phyloP scores from a whole-genome alignment of 2,329 filamentous ascomycete genomes.

The Ceratocystis diversiconidia region DNA sequence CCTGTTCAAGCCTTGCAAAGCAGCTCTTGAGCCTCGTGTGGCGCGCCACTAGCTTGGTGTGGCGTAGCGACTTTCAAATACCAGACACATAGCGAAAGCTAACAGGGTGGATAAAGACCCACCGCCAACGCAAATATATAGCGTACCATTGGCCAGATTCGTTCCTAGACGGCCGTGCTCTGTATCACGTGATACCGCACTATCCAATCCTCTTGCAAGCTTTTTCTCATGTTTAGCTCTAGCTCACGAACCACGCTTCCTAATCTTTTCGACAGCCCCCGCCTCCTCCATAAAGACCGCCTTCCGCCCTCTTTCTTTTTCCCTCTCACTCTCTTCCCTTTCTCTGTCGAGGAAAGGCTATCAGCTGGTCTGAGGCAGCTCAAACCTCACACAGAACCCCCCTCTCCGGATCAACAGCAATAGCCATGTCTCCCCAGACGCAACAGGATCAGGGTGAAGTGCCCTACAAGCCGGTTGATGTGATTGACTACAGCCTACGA shows the following conservation, averaged over 20 bases:
- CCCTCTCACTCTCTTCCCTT: not conserved
- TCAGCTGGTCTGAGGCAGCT: constrained; percentile 16
- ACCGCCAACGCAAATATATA: constrained; percentile 1
- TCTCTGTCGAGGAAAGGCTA: constrained; percentile 14
- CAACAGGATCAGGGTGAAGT: not conserved
- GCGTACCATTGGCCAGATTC: constrained; percentile 10
- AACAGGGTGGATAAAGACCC: not conserved
- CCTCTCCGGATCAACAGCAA: not conserved
- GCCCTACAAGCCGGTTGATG: constrained; percentile 59
- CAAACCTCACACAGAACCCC: not conserved
- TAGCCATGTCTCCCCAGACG: constrained; percentile 14
- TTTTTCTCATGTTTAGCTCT: constrained; percentile 6
- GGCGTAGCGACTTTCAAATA: not conserved
- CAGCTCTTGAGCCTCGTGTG: not conserved
- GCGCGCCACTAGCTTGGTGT: not conserved
- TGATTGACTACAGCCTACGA: constrained; percentile 51
- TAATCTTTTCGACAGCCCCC: constrained; percentile 2
- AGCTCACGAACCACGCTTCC: constrained; percentile 10
- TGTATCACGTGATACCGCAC: constrained; percentile 9
- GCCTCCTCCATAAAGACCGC: constrained; percentile 8
- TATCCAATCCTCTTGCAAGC: constrained; percentile 11
- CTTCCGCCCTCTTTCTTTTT: not conserved
- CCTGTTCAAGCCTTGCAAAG: not conserved
- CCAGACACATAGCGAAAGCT: not conserved
- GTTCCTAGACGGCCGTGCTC: not conserved